Conservation (phyloP, 73 alveolate species). For the Stentor coeruleus region DNA sequence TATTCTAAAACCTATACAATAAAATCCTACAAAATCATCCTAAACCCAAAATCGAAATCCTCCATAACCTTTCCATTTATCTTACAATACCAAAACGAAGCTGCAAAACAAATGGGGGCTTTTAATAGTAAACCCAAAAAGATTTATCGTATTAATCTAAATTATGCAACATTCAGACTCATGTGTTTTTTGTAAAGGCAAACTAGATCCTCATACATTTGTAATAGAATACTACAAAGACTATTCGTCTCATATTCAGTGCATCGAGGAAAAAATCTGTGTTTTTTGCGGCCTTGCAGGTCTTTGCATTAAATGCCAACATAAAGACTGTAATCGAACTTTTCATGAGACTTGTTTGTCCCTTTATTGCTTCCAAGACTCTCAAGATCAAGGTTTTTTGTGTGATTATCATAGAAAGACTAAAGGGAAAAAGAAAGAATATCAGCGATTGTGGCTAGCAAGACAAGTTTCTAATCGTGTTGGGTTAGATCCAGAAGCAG, state of each 20-base stretch:
- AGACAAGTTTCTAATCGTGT: constrained; percentile 5
- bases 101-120: too few relatives aligned
- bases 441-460: background rate
- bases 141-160: too few relatives aligned
- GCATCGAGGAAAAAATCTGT: background rate
- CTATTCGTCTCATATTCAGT: background rate
- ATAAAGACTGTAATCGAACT: background rate
- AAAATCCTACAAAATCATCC: too few relatives aligned
- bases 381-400: background rate
- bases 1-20: too few relatives aligned
- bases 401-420: background rate
- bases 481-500: background rate
- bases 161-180: background rate
- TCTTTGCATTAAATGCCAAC: background rate
- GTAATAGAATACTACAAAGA: background rate
- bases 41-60: too few relatives aligned
- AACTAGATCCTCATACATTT: background rate
- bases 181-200: background rate
- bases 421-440: background rate
- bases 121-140: too few relatives aligned
- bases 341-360: background rate
- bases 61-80: too few relatives aligned
- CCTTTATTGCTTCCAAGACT: background rate
- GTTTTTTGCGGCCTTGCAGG: background rate
- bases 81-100: too few relatives aligned